A percentile compares a stretch with the other conserved stretches of the same genome.
These are phyloP conservation scores for Zelopaecilomyces penicillatus DNA, from an alignment of 2,329 filamentous ascomycete genomes.

Conservation along the genomic window DNA sequence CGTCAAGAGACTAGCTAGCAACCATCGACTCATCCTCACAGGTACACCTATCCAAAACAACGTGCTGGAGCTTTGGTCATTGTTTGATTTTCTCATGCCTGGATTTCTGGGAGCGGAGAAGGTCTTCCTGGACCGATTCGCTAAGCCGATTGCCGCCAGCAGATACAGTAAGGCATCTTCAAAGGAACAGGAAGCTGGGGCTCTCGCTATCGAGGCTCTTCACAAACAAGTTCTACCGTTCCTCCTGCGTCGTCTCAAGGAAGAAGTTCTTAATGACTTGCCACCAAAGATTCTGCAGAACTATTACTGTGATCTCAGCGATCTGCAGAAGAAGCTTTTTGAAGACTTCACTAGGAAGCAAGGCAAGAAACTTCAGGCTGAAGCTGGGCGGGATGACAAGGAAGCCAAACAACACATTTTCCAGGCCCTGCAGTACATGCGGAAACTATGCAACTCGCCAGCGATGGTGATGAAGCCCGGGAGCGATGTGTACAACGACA, in stretches of 20 bases:
- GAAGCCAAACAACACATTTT: constrained; percentile 98
- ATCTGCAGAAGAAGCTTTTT: constrained; percentile 89
- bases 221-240: constrained; percentile 98
- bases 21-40: constrained; percentile 91
- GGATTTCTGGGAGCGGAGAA: constrained; percentile 91
- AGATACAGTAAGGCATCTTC: constrained; percentile 95
- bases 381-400: constrained; percentile 78
- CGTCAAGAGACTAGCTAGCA: constrained; percentile 81
- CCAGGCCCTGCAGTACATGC: constrained; percentile 98
- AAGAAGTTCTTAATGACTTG: constrained; percentile 92
- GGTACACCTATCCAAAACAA: constrained; percentile 98
- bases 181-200: constrained; percentile 95
- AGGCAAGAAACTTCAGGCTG: constrained; percentile 75
- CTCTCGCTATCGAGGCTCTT: constrained; percentile 91
- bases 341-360: constrained; percentile 95
- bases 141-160: constrained; percentile 89
- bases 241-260: constrained; percentile 89
- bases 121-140: constrained; percentile 92
- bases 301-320: constrained; percentile 96
- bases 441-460: constrained; percentile 96
- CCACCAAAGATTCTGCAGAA: constrained; percentile 98
- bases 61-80: constrained; percentile 90
- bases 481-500: constrained; percentile 82
- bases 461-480: constrained; percentile 92
- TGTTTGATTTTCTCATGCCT: constrained; percentile 99